Percentiles rank a stretch among this genome's conserved stretches.
Evolutionary conservation across 768 basidiomycete genomes (phyloP).

Genomic region (Pilatotrama ljubarskyi): DNA sequence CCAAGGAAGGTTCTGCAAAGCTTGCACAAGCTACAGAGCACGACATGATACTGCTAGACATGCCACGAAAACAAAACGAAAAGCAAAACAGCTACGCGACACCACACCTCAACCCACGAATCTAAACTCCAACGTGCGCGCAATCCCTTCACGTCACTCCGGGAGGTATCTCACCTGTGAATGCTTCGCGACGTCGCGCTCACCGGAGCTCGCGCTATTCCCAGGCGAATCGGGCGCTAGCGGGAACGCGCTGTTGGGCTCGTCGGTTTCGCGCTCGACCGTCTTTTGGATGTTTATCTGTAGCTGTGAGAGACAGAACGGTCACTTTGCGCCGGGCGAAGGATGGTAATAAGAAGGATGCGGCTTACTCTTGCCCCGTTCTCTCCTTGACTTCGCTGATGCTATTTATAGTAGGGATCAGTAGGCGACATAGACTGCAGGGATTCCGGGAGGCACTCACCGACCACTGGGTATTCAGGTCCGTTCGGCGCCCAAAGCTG

Average conservation of each 20-base stretch:
- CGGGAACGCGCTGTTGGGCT: constrained; percentile 8
- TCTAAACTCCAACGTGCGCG: no score
- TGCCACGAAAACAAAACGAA: no score
- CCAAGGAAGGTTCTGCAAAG: no score
- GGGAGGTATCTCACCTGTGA: not conserved
- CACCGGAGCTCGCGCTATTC: not conserved
- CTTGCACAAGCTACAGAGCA: no score
- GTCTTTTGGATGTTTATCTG: constrained; percentile 32
- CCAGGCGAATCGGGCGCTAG: not conserved
- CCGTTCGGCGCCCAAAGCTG: constrained; percentile 4
- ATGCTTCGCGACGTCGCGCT: not conserved
- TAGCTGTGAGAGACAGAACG: constrained; percentile 10
- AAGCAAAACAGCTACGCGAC: no score
- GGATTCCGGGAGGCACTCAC: constrained; percentile 1
- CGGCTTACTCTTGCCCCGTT: constrained; percentile 7
- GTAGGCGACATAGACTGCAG: no score
- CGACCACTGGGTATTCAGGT: constrained; percentile 10
- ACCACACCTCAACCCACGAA: no score
- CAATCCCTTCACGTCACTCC: no score
- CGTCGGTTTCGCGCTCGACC: constrained; percentile 25
- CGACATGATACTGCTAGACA: no score
- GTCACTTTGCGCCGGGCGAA: no score
- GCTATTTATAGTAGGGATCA: not conserved
- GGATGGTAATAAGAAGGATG: not conserved
- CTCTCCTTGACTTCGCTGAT: constrained; percentile 1